These are phyloP conservation scores for Pyrenochaeta sp. DNA, from an alignment of 2,329 filamentous ascomycete genomes.

Conservation along the genomic window DNA sequence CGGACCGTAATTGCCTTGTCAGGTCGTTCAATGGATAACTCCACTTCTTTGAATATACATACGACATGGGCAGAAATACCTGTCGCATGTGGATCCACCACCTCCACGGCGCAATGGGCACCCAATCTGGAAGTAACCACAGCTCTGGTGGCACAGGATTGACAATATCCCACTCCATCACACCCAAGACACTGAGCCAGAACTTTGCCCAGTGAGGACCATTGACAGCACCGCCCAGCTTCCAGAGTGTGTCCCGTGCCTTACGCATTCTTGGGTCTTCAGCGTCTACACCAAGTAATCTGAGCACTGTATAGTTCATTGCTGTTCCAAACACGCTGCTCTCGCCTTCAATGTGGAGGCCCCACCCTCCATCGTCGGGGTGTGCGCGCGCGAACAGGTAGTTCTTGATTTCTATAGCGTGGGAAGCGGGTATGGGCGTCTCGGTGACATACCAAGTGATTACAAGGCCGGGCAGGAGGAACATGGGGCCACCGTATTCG, in stretches of 20 bases:
- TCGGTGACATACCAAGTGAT: constrained; percentile 89
- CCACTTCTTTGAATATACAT: constrained; percentile 85
- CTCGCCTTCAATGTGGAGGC: constrained; percentile 91
- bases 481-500: constrained; percentile 98
- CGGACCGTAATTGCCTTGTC: constrained; percentile 75
- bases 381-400: constrained; percentile 89
- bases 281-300: constrained; percentile 81
- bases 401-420: constrained; percentile 87
- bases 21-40: constrained; percentile 77
- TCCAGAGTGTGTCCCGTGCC: constrained; percentile 82
- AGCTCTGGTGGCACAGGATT: constrained; percentile 94
- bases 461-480: constrained; percentile 85
- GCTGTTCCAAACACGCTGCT: constrained; percentile 90
- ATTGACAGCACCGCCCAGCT: constrained; percentile 83
- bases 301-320: constrained; percentile 85
- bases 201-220: constrained; percentile 97
- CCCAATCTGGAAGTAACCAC: constrained; percentile 92
- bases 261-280: constrained; percentile 87
- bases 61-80: constrained; percentile 94
- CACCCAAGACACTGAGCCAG: constrained; percentile 85
- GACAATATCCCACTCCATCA: constrained; percentile 89
- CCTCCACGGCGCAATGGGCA: constrained; percentile 87
- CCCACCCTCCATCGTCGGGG: constrained; percentile 94
- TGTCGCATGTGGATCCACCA: constrained; percentile 99
- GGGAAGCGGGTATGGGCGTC: constrained; percentile 81